phyloP scores from a whole-genome alignment of 371 early-diverging fungal species.

The Mortierella sp. region DNA sequence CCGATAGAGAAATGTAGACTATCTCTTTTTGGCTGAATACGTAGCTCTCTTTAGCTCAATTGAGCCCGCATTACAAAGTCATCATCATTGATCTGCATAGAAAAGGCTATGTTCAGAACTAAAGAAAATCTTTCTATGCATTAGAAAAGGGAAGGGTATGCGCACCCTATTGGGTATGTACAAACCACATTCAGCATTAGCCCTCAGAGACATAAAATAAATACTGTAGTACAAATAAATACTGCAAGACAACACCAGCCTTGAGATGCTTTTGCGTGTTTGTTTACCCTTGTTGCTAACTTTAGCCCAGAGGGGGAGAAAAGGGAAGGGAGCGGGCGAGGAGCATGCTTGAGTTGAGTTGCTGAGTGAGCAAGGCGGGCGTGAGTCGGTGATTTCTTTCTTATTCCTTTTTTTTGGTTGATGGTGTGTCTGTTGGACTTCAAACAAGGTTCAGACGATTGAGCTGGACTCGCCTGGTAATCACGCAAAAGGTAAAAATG shows the following conservation, averaged over 20 bases:
- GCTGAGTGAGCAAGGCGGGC: not conserved
- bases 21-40: not conserved
- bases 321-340: not conserved
- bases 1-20: not conserved
- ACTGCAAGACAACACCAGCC: no score
- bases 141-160: not conserved
- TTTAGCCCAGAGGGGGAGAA: not conserved
- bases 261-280: not conserved
- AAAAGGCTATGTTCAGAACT: not conserved
- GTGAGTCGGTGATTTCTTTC: not conserved
- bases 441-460: not conserved
- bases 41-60: no score
- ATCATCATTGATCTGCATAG: not conserved
- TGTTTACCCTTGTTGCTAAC: not conserved
- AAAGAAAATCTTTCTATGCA: not conserved
- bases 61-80: conserved; percentile 2
- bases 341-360: no score
- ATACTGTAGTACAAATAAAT: not conserved
- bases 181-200: not conserved
- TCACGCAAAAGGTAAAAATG: not conserved
- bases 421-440: not conserved
- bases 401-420: not conserved
- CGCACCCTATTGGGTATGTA: not conserved
- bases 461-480: not conserved
- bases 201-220: not conserved